Conservation (phyloP, 1,284 basidiomycete genomes). For the Sanguinoderma infundibulare region DNA sequence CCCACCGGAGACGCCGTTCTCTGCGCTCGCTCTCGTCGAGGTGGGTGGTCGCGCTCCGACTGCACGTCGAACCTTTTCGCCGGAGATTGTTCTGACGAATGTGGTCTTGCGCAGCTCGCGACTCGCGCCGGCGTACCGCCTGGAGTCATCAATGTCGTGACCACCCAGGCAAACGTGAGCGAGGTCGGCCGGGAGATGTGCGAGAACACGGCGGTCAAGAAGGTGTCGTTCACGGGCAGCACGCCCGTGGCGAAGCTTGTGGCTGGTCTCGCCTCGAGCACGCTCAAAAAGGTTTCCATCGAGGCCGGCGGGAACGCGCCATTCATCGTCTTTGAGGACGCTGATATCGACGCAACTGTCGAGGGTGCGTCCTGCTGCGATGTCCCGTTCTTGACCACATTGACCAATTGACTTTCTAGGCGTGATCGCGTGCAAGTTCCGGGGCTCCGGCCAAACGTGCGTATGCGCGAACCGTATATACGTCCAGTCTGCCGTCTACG, state of each 20-base stretch:
- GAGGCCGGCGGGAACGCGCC: slow-evolving; percentile 92
- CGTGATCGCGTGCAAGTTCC: slow-evolving; percentile 91
- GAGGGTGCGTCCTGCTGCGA: slow-evolving; percentile 51
- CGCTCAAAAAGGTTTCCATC: slow-evolving; percentile 91
- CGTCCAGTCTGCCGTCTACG: slow-evolving; percentile 85
- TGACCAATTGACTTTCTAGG: slow-evolving; percentile 43
- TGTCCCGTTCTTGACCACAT: not conserved
- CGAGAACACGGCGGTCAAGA: slow-evolving; percentile 76
- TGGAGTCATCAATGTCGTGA: slow-evolving; percentile 95
- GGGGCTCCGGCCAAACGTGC: slow-evolving; percentile 91
- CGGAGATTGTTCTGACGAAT: not conserved
- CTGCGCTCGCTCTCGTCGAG: slow-evolving; percentile 87
- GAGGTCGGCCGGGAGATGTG: slow-evolving; percentile 88
- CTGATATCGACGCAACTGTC: slow-evolving; percentile 94
- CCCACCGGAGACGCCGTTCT: slow-evolving; percentile 95
- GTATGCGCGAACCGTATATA: slow-evolving; percentile 87
- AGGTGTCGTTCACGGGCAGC: slow-evolving; percentile 95
- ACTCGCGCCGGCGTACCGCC: slow-evolving; percentile 90
- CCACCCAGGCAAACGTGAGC: slow-evolving; percentile 80
- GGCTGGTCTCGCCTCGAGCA: slow-evolving; percentile 82
- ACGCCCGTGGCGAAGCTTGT: slow-evolving; percentile 92
- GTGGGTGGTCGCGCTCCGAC: slow-evolving; percentile 37
- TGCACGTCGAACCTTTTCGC: not conserved
- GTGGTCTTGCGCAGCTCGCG: slow-evolving; percentile 56
- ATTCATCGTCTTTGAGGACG: slow-evolving; percentile 97